Conservation (phyloP, 164 flowering plant genomes). For the Vitis labrusca region DNA sequence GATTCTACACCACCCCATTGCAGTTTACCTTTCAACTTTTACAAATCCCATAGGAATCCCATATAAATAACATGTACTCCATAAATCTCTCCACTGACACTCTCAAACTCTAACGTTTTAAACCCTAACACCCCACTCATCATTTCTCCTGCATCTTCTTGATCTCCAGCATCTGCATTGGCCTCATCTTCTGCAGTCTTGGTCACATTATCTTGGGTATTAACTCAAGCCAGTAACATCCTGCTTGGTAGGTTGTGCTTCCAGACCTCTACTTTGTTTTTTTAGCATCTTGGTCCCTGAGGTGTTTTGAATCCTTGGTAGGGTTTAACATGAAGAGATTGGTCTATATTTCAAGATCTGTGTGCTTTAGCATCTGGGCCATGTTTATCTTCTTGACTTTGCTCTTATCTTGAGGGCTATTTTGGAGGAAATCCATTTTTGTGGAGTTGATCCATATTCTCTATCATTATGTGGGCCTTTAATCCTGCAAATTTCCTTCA, state of each 20-base stretch:
- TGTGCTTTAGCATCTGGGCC: conserved; percentile 15
- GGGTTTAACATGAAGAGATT: conserved; percentile 29
- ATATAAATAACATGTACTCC: too few relatives aligned
- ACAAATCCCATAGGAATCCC: too few relatives aligned
- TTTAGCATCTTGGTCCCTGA: conserved; percentile 39
- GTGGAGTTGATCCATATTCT: conserved; percentile 2
- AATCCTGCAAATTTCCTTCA: conserved; percentile 5
- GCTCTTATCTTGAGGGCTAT: conserved; percentile 24
- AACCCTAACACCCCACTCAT: too few relatives aligned
- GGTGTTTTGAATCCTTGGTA: conserved; percentile 37
- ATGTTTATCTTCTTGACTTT: conserved; percentile 17
- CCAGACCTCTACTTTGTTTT: conserved; percentile 22
- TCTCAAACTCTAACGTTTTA: too few relatives aligned
- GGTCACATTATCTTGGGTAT: too few relatives aligned
- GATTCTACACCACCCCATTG: too few relatives aligned
- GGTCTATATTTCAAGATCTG: conserved; percentile 40
- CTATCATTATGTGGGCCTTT: neutral
- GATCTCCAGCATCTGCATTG: too few relatives aligned
- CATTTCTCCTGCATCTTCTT: too few relatives aligned
- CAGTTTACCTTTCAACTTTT: too few relatives aligned
- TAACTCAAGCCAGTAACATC: too few relatives aligned
- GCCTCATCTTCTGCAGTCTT: too few relatives aligned
- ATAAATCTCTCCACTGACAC: too few relatives aligned
- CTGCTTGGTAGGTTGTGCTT: conserved; percentile 32
- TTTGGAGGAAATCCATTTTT: conserved; percentile 23